These are phyloP conservation scores for Andrographis paniculata DNA, from an alignment of 305 asterid genomes.

Conservation along the genomic window DNA sequence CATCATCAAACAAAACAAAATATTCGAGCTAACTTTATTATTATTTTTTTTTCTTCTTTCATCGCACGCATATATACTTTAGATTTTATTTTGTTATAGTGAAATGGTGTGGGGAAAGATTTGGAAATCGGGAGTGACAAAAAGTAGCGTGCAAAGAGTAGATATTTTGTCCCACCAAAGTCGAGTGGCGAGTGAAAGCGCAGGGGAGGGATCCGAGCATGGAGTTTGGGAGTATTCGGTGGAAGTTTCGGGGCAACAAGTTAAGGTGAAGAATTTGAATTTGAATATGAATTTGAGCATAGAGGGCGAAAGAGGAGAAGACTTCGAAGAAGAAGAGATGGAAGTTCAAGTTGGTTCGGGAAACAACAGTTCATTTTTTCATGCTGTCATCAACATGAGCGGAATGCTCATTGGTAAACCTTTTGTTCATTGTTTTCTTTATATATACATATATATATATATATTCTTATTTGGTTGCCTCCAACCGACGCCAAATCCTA, in stretches of 20 bases:
- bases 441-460: too few relatives aligned
- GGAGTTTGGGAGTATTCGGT: not conserved
- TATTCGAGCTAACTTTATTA: too few relatives aligned
- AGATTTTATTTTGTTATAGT: too few relatives aligned
- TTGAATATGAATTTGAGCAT: not conserved
- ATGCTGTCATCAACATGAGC: slow-evolving; percentile 57
- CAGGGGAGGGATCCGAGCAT: not conserved
- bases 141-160: not conserved
- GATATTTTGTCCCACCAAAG: not conserved
- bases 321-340: slow-evolving; percentile 30
- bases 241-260: not conserved
- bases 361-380: slow-evolving; percentile 35
- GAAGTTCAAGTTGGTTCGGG: slow-evolving; percentile 10
- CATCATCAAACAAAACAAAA: too few relatives aligned
- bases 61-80: too few relatives aligned
- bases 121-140: not conserved
- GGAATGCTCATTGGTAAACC: slow-evolving; percentile 67
- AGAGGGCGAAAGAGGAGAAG: slow-evolving; percentile 13
- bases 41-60: too few relatives aligned
- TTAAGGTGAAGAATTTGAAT: not conserved
- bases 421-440: too few relatives aligned
- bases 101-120: not conserved
- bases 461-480: too few relatives aligned
- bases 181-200: not conserved
- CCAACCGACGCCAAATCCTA: too few relatives aligned